Evolutionary conservation across 192 early-diverging fungal species (phyloP).

Genomic region (Coemansia sp.): DNA sequence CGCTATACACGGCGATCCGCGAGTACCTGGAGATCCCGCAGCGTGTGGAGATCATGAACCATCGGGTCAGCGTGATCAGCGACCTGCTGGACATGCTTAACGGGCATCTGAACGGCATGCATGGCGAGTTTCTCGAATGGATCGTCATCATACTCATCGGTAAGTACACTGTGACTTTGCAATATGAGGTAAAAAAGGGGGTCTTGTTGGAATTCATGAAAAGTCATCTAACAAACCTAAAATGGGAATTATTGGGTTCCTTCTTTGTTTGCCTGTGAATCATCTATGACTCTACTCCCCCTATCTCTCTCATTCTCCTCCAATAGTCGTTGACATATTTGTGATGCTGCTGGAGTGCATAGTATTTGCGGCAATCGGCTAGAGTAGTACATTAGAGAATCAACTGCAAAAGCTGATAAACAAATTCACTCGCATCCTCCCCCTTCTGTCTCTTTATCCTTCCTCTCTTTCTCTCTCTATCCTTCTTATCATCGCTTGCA

Average conservation of each 20-base stretch:
- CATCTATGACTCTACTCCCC: constrained; percentile 1
- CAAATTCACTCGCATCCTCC: constrained; percentile 1
- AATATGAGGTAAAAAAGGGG: too few species aligned
- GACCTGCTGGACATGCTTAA: constrained; percentile 95
- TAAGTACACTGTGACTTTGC: constrained; percentile 35
- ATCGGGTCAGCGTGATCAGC: constrained; percentile 87
- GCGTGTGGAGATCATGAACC: constrained; percentile 89
- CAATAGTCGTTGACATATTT: constrained; percentile 47
- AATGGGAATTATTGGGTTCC: not conserved
- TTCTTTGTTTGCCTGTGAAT: not conserved
- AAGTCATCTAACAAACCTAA: too few species aligned
- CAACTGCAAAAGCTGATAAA: constrained; percentile 1
- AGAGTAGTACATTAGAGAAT: not conserved
- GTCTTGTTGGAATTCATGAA: too few species aligned
- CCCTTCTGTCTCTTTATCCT: constrained; percentile 3
- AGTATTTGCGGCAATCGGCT: constrained; percentile 46
- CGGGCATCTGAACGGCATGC: constrained; percentile 87
- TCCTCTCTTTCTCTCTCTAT: not conserved
- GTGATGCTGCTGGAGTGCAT: constrained; percentile 51
- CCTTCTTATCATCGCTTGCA: not conserved
- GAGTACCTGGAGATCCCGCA: constrained; percentile 82
- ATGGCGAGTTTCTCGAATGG: constrained; percentile 91
- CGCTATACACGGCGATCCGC: constrained; percentile 76
- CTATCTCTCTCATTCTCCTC: constrained; percentile 2
- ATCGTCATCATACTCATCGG: constrained; percentile 94